phyloP scores from a whole-genome alignment of 2,329 filamentous ascomycete species.

The Calonectria naviculata region DNA sequence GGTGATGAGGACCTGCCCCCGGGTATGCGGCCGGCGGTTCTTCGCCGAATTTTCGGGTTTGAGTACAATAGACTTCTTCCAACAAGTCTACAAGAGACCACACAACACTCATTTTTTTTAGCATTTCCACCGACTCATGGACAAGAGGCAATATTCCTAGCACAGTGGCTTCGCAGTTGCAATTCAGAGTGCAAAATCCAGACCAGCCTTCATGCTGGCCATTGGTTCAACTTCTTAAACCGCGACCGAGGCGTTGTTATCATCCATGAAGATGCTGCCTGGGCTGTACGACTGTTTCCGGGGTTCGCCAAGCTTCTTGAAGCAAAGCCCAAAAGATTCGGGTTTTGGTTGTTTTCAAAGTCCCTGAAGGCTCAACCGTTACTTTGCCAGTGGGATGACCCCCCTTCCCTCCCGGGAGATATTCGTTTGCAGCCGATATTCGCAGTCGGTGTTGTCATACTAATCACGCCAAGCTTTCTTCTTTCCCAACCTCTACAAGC shows the following conservation, averaged over 20 bases:
- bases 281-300: constrained; percentile 53
- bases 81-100: constrained; percentile 17
- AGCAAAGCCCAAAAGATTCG: constrained; percentile 36
- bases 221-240: constrained; percentile 59
- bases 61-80: constrained; percentile 46
- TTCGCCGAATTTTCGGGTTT: constrained; percentile 44
- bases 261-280: constrained; percentile 56
- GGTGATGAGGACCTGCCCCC: constrained; percentile 24
- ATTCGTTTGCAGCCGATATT: constrained; percentile 45
- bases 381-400: constrained; percentile 21
- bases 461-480: constrained; percentile 57
- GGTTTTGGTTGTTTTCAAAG: constrained; percentile 55
- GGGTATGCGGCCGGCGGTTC: constrained; percentile 32
- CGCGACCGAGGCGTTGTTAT: constrained; percentile 49
- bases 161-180: constrained; percentile 55
- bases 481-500: constrained; percentile 49
- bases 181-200: constrained; percentile 55
- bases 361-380: constrained; percentile 35
- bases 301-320: constrained; percentile 48
- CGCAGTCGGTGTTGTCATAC: constrained; percentile 44
- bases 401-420: constrained; percentile 24
- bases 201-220: constrained; percentile 52
- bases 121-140: constrained; percentile 56
- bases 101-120: constrained; percentile 55
- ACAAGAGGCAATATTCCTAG: constrained; percentile 51